These are phyloP conservation scores for Salvia miltiorrhiza DNA, from an alignment of 257 asterid species.

Conservation along the genomic window DNA sequence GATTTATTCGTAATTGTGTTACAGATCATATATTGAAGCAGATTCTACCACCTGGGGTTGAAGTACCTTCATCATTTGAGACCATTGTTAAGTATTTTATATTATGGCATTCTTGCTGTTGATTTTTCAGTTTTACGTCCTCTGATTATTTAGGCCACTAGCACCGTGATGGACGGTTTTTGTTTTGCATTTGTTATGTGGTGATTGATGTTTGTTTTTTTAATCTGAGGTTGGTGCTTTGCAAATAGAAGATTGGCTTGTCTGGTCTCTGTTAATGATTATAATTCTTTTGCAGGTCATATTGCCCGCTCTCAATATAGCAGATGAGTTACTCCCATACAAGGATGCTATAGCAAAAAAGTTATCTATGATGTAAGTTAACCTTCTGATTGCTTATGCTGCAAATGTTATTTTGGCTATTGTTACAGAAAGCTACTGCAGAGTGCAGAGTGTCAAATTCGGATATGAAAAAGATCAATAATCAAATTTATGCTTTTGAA, in stretches of 20 bases:
- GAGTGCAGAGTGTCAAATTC: not conserved
- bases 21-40: slow-evolving; percentile 86
- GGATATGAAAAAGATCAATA: not conserved
- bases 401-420: slow-evolving; percentile 5
- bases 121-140: not conserved
- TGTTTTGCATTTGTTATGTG: too few relatives aligned
- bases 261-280: slow-evolving; percentile 23
- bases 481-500: slow-evolving; percentile 15
- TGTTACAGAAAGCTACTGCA: not conserved
- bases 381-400: slow-evolving; percentile 2
- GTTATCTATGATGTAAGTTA: slow-evolving; percentile 84
- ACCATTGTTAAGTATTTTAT: slow-evolving; percentile 84
- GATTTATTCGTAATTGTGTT: slow-evolving; percentile 26
- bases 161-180: not conserved
- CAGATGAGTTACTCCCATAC: slow-evolving; percentile 77
- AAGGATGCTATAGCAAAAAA: slow-evolving; percentile 82
- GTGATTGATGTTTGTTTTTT: too few relatives aligned
- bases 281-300: slow-evolving; percentile 65
- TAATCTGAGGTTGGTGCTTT: too few relatives aligned
- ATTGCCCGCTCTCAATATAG: slow-evolving; percentile 87
- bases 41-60: slow-evolving; percentile 81
- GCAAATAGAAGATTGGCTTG: not conserved
- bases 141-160: not conserved
- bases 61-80: slow-evolving; percentile 94
- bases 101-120: not conserved